Evolutionary conservation across 2,329 filamentous ascomycete genomes (phyloP).

Genomic region (Pleoardoris graminearum): DNA sequence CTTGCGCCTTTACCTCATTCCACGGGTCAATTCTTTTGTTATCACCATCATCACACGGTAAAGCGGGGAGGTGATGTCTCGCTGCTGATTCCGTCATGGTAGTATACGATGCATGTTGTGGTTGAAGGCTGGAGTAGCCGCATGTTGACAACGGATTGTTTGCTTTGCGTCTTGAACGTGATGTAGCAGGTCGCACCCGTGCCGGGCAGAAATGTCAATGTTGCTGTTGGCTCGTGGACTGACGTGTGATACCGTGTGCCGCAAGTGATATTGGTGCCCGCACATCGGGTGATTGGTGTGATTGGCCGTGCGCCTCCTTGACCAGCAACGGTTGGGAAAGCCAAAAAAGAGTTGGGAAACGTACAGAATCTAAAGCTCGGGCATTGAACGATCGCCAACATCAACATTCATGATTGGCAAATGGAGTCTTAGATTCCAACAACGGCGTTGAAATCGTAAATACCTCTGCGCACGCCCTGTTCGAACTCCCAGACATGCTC

Average conservation of each 20-base stretch:
- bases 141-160: background rate
- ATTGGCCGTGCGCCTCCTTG: background rate
- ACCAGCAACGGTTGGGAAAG: background rate
- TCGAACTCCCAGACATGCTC: conserved; percentile 57
- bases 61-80: background rate
- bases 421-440: conserved; percentile 28
- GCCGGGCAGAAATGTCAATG: background rate
- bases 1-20: background rate
- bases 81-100: background rate
- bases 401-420: too few species aligned
- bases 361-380: too few species aligned
- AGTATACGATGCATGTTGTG: background rate
- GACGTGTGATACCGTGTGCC: conserved; percentile 4
- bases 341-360: too few species aligned
- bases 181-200: conserved; percentile 4
- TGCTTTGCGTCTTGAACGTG: background rate
- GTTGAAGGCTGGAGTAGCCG: background rate
- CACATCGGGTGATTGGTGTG: background rate
- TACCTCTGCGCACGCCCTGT: conserved; percentile 53
- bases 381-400: too few species aligned
- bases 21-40: background rate
- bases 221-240: conserved; percentile 1
- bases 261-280: background rate
- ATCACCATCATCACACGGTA: background rate
- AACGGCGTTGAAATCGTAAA: conserved; percentile 45